Evolutionary conservation across 164 flowering plant species (phyloP), one percentile per base, ranked within the genome.

Genomic region (Stephania yunnanensis): DNA sequence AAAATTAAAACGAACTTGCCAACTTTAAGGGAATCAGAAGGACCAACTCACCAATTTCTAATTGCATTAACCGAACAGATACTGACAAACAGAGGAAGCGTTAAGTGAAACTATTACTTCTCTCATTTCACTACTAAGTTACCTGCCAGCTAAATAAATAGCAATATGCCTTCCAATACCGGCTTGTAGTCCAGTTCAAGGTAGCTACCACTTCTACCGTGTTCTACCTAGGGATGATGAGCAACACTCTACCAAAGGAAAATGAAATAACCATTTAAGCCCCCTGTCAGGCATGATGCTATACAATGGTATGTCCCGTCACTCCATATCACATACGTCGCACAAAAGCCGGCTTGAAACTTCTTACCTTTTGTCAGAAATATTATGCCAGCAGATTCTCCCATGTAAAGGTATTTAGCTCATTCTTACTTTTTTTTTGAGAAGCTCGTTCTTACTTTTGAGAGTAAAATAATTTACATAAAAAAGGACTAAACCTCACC

Each of bases 1-100:
- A 50, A 50, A 50, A 50, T 10, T 10, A 50, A 50, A 50, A 50
- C 7, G 81, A 82, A 80, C 64, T 58, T 6, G 20, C 17, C 64
- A 15, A 58, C 64, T 58, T n/a, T 15, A 58, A 58, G 15, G n/a
- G 19, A n/a, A 58, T 58, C 64, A 15, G 64, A 58, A 15, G 19
- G 5, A 58, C 64, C 64, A 58, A 58, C 13, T 58, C 19, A n/a
- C 63, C 42, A 36, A 36, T 36, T 55, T 55, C 63, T 15, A 55
- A n/a, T 19, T 61, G 22, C n/a, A 15, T 20, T 61, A 6, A 61
- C 20, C n/a, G 20, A 6, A 61, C 66, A 61, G 66, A n/a, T n/a
- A 58, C 20, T 19, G 22, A 61, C 66, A 58, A n/a, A 61, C 9
- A 20, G 17, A 58, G 20, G 29, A 61, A 61, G 22, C 7, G 6